Evolutionary conservation across 495 filamentous ascomycete genomes (phyloP).

Genomic region (Annulohypoxylon stygium): DNA sequence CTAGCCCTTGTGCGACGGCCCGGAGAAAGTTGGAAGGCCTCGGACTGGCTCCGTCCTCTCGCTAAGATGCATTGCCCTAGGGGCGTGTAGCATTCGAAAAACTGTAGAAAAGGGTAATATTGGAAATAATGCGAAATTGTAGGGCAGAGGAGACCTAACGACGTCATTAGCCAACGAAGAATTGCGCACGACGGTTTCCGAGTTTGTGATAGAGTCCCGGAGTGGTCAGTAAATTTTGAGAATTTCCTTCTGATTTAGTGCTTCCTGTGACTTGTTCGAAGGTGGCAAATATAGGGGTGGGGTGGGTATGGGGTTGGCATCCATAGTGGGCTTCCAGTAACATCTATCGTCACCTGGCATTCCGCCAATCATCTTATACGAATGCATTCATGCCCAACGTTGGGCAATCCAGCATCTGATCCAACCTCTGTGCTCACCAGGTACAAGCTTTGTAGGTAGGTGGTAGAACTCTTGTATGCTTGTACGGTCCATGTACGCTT

Average conservation of each 20-base stretch:
- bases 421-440: constrained; percentile 39
- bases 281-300: constrained; percentile 45
- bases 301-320: constrained; percentile 25
- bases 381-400: constrained; percentile 45
- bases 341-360: constrained; percentile 25
- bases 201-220: constrained; percentile 36
- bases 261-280: constrained; percentile 40
- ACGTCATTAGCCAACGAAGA: constrained; percentile 47
- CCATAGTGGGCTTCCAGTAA: constrained; percentile 6
- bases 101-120: background rate
- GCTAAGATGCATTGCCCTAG: constrained; percentile 36
- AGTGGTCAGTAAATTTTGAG: constrained; percentile 44
- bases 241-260: constrained; percentile 17
- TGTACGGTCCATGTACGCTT: background rate
- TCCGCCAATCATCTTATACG: constrained; percentile 45
- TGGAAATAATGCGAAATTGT: constrained; percentile 17
- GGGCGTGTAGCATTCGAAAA: background rate
- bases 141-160: constrained; percentile 47
- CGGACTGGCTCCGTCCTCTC: constrained; percentile 4
- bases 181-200: constrained; percentile 34
- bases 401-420: constrained; percentile 42
- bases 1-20: constrained; percentile 18
- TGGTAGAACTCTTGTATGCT: constrained; percentile 24
- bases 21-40: background rate
- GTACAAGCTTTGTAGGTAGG: constrained; percentile 40